Conservation (phyloP, 495 filamentous ascomycete genomes). For the Penicillium psychrofluorescens region DNA sequence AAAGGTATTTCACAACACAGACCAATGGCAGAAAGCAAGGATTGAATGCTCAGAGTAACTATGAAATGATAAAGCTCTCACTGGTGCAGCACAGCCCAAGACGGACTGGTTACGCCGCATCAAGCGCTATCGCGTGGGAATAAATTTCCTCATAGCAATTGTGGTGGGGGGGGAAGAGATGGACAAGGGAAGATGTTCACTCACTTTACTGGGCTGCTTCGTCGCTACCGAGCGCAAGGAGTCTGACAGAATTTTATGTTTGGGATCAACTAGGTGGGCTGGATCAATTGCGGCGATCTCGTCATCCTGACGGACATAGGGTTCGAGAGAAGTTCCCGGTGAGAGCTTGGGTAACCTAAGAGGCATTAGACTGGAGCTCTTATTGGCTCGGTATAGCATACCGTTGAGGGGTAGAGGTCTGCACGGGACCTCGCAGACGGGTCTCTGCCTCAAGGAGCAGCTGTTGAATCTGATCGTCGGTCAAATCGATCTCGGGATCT, state of each 20-base stretch:
- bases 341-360: conserved; percentile 37
- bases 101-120: conserved; percentile 62
- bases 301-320: conserved; percentile 42
- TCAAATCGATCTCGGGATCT: conserved; percentile 15
- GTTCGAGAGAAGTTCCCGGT: conserved; percentile 23
- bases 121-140: conserved; percentile 51
- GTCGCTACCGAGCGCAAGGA: conserved; percentile 34
- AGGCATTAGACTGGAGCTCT: not conserved
- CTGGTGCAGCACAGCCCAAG: conserved; percentile 64
- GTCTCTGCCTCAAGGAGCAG: conserved; percentile 59
- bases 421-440: conserved; percentile 35
- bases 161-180: not conserved
- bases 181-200: conserved; percentile 10
- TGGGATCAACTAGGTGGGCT: conserved; percentile 31
- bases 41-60: conserved; percentile 91
- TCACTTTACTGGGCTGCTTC: conserved; percentile 37
- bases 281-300: conserved; percentile 41
- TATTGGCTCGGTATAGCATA: conserved; percentile 4
- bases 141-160: conserved; percentile 64
- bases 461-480: conserved; percentile 53
- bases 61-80: conserved; percentile 78
- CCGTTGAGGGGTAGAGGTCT: not conserved
- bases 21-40: conserved; percentile 1
- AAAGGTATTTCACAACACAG: not conserved
- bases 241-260: conserved; percentile 36